Conservation (phyloP, 176 grass and related monocot genomes). For the Phyllostachys edulis region DNA sequence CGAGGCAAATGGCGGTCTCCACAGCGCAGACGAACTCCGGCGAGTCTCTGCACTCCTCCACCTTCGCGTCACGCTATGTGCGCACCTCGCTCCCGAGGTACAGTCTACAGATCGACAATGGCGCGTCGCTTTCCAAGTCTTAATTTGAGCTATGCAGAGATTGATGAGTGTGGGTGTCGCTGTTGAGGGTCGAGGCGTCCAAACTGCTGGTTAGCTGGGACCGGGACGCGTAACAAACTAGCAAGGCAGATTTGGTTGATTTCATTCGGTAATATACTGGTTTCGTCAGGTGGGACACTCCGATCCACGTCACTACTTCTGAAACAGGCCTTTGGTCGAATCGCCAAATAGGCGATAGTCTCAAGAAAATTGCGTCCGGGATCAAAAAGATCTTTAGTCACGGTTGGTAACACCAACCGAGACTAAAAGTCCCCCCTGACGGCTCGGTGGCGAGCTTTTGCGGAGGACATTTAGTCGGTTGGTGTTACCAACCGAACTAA, state of each 20-base stretch:
- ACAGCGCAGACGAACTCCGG: conserved; percentile 30
- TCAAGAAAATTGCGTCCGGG: too few relatives aligned
- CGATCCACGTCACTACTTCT: too few relatives aligned
- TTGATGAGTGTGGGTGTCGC: neutral
- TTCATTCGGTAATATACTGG: neutral
- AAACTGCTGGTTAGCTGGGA: too few relatives aligned
- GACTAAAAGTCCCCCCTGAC: too few relatives aligned
- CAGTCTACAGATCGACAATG: neutral
- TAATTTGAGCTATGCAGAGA: neutral
- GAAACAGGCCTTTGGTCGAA: too few relatives aligned
- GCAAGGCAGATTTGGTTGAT: neutral
- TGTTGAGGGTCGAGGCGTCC: neutral
- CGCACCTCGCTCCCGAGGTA: conserved; percentile 62
- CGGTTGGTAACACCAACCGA: too few relatives aligned
- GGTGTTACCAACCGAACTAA: too few relatives aligned
- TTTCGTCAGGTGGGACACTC: conserved; percentile 57
- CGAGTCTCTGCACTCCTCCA: conserved; percentile 71
- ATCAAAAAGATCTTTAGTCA: too few relatives aligned
- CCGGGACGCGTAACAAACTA: neutral
- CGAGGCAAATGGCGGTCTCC: conserved; percentile 49
- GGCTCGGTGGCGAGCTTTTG: too few relatives aligned
- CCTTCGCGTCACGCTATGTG: conserved; percentile 87
- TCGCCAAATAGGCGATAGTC: too few relatives aligned
- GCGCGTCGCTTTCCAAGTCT: neutral
- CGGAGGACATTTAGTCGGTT: too few relatives aligned